Percentiles rank a stretch among this genome's conserved stretches.
Conservation (phyloP, 495 filamentous ascomycete genomes). For the Staphylotrichum tortipilum region DNA sequence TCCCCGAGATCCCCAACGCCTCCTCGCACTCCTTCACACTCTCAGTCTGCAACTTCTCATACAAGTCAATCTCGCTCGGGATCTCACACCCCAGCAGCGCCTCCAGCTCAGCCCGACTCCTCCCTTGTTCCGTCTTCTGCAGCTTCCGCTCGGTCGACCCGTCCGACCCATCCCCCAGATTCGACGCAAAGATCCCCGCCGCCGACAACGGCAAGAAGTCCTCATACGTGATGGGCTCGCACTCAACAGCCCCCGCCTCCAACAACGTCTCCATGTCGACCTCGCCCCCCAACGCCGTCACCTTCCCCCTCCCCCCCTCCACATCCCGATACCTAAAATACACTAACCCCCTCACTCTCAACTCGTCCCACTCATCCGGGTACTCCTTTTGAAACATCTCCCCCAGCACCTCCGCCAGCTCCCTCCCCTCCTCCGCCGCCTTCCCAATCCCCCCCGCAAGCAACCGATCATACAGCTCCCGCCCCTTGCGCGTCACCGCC, state of each 20-base stretch:
- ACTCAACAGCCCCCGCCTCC: slow-evolving; percentile 14
- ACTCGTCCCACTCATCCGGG: too few species aligned
- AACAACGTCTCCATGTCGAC: slow-evolving; percentile 20
- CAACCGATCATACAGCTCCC: slow-evolving; percentile 33
- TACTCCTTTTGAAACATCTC: too few species aligned
- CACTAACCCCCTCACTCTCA: too few species aligned
- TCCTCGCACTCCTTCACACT: slow-evolving; percentile 5
- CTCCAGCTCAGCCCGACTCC: slow-evolving; percentile 2
- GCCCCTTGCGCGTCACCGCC: slow-evolving; percentile 32
- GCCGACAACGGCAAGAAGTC: slow-evolving; percentile 38
- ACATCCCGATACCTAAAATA: too few species aligned
- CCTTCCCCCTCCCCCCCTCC: too few species aligned
- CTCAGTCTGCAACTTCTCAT: slow-evolving; percentile 2
- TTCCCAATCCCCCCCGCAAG: slow-evolving; percentile 11
- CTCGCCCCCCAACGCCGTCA: neutral
- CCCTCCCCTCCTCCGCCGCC: slow-evolving; percentile 19
- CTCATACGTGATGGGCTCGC: slow-evolving; percentile 35
- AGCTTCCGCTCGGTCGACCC: too few species aligned
- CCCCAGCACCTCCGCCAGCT: too few species aligned
- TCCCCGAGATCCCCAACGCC: neutral
- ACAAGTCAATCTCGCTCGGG: slow-evolving; percentile 5
- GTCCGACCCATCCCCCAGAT: too few species aligned
- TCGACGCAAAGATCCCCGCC: slow-evolving; percentile 37
- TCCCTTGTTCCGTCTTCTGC: neutral
- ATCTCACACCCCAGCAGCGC: slow-evolving; percentile 1